Conservation (phyloP, 768 basidiomycete species). For the Suillus occidentalis region DNA sequence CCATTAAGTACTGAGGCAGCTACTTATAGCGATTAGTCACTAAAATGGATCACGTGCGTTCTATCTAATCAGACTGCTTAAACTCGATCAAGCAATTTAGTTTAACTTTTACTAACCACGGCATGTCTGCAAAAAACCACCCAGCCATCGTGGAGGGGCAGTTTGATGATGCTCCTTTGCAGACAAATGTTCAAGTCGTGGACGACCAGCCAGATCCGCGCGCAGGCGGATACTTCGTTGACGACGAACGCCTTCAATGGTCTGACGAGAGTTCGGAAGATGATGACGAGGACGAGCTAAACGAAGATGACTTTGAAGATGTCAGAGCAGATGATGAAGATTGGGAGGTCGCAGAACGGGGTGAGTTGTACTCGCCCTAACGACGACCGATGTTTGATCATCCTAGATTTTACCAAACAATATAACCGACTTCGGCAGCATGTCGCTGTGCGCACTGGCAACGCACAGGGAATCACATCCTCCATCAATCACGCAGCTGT, state of each 20-base stretch:
- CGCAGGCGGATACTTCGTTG: slow-evolving; percentile 44
- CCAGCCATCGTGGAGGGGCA: slow-evolving; percentile 47
- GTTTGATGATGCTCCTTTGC: slow-evolving; percentile 53
- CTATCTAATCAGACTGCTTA: slow-evolving; percentile 1
- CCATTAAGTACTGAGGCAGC: background rate
- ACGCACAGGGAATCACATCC: slow-evolving; percentile 58
- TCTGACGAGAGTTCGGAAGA: slow-evolving; percentile 29
- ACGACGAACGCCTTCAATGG: slow-evolving; percentile 36
- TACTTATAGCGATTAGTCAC: too few relatives aligned
- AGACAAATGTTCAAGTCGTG: slow-evolving; percentile 24
- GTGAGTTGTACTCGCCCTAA: slow-evolving; percentile 37
- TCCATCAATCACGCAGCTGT: slow-evolving; percentile 47
- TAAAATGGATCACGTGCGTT: slow-evolving; percentile 2
- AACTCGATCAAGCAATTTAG: background rate
- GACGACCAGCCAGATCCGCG: slow-evolving; percentile 20
- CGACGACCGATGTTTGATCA: slow-evolving; percentile 1
- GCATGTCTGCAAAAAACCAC: slow-evolving; percentile 21
- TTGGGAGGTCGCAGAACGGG: slow-evolving; percentile 84
- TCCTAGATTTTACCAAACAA: slow-evolving; percentile 94
- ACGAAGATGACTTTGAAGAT: slow-evolving; percentile 54
- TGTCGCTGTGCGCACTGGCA: slow-evolving; percentile 77
- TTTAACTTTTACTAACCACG: background rate
- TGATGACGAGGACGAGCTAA: slow-evolving; percentile 27
- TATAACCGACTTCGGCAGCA: slow-evolving; percentile 95
- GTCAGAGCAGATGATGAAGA: slow-evolving; percentile 81